phyloP scores from a whole-genome alignment of 768 basidiomycete species.

The Paxillus rubicundulus region DNA sequence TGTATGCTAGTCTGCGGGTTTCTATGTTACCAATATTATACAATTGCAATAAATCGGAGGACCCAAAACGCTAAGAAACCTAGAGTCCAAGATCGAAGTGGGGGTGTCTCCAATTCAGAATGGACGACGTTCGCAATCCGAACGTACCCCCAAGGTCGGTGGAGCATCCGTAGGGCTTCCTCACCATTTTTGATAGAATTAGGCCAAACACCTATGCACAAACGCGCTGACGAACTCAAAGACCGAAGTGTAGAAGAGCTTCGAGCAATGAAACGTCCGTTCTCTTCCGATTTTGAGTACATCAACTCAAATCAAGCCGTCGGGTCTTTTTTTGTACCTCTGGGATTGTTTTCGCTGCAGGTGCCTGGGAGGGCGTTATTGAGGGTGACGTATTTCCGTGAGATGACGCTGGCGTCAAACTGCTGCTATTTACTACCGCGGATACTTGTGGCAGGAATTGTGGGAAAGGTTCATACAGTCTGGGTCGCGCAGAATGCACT shows the following conservation, averaged over 20 bases:
- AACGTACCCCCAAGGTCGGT: too few relatives aligned
- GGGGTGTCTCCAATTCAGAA: too few relatives aligned
- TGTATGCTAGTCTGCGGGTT: not conserved
- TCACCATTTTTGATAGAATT: too few relatives aligned
- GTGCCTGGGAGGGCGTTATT: conserved; percentile 35
- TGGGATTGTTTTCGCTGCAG: conserved; percentile 7
- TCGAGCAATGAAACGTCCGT: not conserved
- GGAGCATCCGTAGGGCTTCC: too few relatives aligned
- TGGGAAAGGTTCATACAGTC: conserved; percentile 40
- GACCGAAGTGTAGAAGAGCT: not conserved
- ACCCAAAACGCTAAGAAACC: too few relatives aligned
- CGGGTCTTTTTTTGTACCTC: conserved; percentile 10
- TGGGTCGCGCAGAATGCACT: conserved; percentile 33
- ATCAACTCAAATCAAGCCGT: conserved; percentile 32
- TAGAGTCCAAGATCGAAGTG: too few relatives aligned
- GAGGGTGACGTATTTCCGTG: conserved; percentile 52
- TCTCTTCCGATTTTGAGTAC: not conserved
- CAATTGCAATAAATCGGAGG: not conserved
- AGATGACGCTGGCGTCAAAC: conserved; percentile 57
- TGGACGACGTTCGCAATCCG: too few relatives aligned
- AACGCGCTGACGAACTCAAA: too few relatives aligned
- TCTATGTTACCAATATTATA: not conserved
- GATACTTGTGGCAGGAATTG: conserved; percentile 27
- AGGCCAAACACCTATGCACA: too few relatives aligned
- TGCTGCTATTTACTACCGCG: conserved; percentile 30